Conservation (phyloP, 169 alveolate species). For the Toxoplasma gondii region DNA sequence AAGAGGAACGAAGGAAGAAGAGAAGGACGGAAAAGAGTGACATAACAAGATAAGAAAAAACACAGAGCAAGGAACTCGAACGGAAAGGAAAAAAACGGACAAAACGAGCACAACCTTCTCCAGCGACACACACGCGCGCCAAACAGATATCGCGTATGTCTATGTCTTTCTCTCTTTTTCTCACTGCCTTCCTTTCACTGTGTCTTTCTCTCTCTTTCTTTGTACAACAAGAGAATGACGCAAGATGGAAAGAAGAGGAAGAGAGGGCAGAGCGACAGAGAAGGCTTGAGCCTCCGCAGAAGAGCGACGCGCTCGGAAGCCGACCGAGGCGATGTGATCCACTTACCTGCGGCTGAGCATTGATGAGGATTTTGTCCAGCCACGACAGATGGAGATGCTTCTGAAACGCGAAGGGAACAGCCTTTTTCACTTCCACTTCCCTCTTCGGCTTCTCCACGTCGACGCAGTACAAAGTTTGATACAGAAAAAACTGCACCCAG, state of each 20-base stretch:
- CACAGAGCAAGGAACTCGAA: too few relatives aligned
- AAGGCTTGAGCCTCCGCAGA: background rate
- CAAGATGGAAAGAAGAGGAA: background rate
- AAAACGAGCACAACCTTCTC: too few relatives aligned
- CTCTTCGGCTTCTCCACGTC: conserved; percentile 84
- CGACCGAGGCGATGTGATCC: background rate
- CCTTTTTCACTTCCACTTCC: conserved; percentile 78
- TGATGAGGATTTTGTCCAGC: conserved; percentile 82
- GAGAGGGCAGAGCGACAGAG: background rate
- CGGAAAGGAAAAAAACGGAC: too few relatives aligned
- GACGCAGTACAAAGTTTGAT: conserved; percentile 81
- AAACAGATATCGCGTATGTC: too few relatives aligned
- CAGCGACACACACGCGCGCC: too few relatives aligned
- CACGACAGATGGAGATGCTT: conserved; percentile 81
- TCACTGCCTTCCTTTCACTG: too few relatives aligned
- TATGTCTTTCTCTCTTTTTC: too few relatives aligned
- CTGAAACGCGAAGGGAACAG: conserved; percentile 82
- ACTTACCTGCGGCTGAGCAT: conserved; percentile 72
- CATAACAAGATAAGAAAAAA: too few relatives aligned
- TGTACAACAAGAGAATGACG: background rate
- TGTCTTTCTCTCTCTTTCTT: background rate
- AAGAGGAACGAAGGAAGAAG: too few relatives aligned
- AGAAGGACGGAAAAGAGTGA: too few relatives aligned
- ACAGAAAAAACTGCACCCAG: conserved; percentile 84
- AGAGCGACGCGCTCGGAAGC: background rate